phyloP scores from a whole-genome alignment of 23 red algal species.

The Rhodosorus marinus region DNA sequence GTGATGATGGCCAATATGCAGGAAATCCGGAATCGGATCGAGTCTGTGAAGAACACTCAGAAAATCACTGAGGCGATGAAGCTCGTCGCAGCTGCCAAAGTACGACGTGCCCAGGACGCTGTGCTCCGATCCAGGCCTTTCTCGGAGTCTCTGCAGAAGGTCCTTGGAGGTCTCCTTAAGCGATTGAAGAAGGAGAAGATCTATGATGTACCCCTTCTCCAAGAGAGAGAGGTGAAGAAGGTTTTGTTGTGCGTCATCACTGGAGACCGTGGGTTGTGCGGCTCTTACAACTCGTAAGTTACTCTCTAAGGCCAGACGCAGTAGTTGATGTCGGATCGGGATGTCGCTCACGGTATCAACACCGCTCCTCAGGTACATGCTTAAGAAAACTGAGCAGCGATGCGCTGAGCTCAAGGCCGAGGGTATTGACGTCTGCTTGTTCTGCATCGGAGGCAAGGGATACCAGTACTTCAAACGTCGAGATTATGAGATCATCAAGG shows the following conservation, averaged over 20 bases:
- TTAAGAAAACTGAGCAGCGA: constrained; percentile 59
- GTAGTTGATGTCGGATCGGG: too few relatives aligned
- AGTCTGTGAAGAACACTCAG: constrained; percentile 90
- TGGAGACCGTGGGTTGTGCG: constrained; percentile 92
- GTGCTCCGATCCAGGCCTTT: constrained; percentile 89
- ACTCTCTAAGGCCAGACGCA: too few relatives aligned
- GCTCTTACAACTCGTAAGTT: constrained; percentile 73
- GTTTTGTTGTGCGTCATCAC: constrained; percentile 63
- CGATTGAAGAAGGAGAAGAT: constrained; percentile 56
- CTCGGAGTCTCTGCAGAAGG: constrained; percentile 92
- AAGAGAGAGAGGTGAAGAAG: constrained; percentile 40
- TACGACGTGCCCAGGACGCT: constrained; percentile 95
- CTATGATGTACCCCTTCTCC: constrained; percentile 79
- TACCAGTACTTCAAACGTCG: constrained; percentile 50
- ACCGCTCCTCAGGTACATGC: too few relatives aligned
- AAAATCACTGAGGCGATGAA: constrained; percentile 99
- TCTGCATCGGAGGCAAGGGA: constrained; percentile 75
- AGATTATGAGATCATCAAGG: constrained; percentile 9
- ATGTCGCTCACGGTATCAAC: too few relatives aligned
- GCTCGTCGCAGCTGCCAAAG: constrained; percentile 92
- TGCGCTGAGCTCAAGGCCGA: constrained; percentile 27
- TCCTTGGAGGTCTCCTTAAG: constrained; percentile 80
- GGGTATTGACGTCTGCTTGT: constrained; percentile 54
- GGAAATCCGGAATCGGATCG: constrained; percentile 61
- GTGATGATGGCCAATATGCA: neutral